Percentiles rank a stretch among this genome's conserved stretches.
These are phyloP conservation scores for Talaromyces ruber DNA, from an alignment of 495 filamentous ascomycete genomes.

Conservation along the genomic window DNA sequence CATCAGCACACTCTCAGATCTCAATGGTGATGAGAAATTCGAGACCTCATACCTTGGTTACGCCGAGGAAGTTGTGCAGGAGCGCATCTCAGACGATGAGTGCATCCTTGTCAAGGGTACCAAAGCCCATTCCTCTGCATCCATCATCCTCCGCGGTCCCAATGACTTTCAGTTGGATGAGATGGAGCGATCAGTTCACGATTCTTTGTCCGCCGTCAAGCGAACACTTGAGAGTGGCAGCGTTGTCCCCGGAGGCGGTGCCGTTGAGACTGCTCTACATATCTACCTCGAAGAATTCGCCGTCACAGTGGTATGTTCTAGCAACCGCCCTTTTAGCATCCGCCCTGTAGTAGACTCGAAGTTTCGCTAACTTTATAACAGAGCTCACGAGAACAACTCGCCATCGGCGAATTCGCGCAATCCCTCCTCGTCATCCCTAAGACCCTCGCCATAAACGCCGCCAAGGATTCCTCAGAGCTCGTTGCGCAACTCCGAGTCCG, in stretches of 20 bases:
- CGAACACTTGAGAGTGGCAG: constrained; percentile 92
- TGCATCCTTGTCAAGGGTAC: constrained; percentile 96
- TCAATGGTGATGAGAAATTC: constrained; percentile 97
- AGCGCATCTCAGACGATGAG: constrained; percentile 97
- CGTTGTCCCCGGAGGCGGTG: constrained; percentile 93
- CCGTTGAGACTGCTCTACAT: constrained; percentile 96
- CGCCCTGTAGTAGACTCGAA: no score
- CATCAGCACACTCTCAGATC: constrained; percentile 82
- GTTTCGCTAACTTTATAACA: constrained; percentile 12
- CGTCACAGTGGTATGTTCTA: constrained; percentile 82
- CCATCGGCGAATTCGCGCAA: constrained; percentile 95
- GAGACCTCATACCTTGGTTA: constrained; percentile 79
- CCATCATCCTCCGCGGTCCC: constrained; percentile 89
- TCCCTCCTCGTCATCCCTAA: constrained; percentile 92
- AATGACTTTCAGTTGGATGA: constrained; percentile 98
- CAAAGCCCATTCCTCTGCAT: constrained; percentile 85
- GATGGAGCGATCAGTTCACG: constrained; percentile 98
- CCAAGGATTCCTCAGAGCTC: constrained; percentile 90
- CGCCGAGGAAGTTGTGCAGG: constrained; percentile 92
- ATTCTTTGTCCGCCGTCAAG: constrained; percentile 95
- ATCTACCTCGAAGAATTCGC: constrained; percentile 99
- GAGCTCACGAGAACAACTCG: constrained; percentile 94
- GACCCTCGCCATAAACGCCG: constrained; percentile 93
- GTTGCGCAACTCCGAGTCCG: constrained; percentile 91
- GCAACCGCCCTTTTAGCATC: no score